These are phyloP conservation scores for Zea luxurians DNA, from an alignment of 176 grass and related monocot genomes.

Conservation along the genomic window DNA sequence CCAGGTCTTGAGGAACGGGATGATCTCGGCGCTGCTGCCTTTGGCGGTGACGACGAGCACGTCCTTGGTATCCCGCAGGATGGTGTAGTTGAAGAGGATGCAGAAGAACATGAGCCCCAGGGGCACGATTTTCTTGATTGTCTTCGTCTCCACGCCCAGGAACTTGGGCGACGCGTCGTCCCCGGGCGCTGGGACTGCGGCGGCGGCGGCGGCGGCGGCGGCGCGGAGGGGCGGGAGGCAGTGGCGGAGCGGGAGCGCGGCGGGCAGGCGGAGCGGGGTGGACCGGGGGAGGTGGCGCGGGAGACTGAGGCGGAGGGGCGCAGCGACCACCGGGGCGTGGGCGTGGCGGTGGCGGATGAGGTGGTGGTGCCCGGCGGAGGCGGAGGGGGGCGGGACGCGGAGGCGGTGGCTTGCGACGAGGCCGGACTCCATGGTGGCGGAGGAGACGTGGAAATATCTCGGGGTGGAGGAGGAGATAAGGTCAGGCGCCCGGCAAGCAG, in stretches of 20 bases:
- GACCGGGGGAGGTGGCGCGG: neutral
- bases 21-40: conserved; percentile 99
- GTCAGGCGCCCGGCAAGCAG: conserved; percentile 42
- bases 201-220: neutral
- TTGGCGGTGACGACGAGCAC: conserved; percentile 94
- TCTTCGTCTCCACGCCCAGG: conserved; percentile 61
- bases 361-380: conserved; percentile 17
- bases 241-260: conserved; percentile 47
- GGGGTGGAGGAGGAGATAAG: conserved; percentile 39
- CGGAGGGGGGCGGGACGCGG: conserved; percentile 31
- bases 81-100: conserved; percentile 99
- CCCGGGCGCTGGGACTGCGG: neutral
- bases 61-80: conserved; percentile 97
- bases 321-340: neutral
- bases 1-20: conserved; percentile 98
- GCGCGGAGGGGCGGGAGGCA: conserved; percentile 41
- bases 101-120: conserved; percentile 99
- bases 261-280: conserved; percentile 49
- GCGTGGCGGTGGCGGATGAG: conserved; percentile 34
- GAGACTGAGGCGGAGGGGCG: conserved; percentile 19
- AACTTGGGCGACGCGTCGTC: conserved; percentile 44
- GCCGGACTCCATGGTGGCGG: conserved; percentile 57
- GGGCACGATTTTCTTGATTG: conserved; percentile 90
- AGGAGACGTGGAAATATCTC: conserved; percentile 25
- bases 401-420: conserved; percentile 58